Conservation (phyloP, 2,329 filamentous ascomycete species). For the Colletotrichum magnum region DNA sequence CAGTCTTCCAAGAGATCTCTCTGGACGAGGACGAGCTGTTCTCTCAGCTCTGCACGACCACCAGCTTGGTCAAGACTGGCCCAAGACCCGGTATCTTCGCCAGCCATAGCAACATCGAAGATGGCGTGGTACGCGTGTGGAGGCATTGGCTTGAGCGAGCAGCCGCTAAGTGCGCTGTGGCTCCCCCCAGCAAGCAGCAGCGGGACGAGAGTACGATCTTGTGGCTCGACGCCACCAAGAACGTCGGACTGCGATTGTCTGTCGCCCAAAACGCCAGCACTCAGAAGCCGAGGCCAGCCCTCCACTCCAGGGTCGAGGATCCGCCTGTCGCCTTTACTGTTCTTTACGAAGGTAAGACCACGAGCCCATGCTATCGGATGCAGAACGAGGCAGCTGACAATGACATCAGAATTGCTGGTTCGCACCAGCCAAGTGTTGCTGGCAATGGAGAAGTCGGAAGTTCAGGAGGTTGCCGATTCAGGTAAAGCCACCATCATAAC, state of each 20-base stretch:
- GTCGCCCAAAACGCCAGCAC: slow-evolving; percentile 57
- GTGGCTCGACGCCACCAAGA: slow-evolving; percentile 76
- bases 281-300: slow-evolving; percentile 63
- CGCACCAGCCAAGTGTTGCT: slow-evolving; percentile 74
- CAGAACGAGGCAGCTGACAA: slow-evolving; percentile 33
- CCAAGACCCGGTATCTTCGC: slow-evolving; percentile 73
- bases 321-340: slow-evolving; percentile 78
- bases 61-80: slow-evolving; percentile 77
- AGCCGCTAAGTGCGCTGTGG: slow-evolving; percentile 61
- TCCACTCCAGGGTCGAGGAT: slow-evolving; percentile 73
- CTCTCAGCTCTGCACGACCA: slow-evolving; percentile 78
- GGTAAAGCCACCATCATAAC: slow-evolving; percentile 79
- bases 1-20: slow-evolving; percentile 71
- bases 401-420: slow-evolving; percentile 75
- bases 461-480: slow-evolving; percentile 70
- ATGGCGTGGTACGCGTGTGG: slow-evolving; percentile 79
- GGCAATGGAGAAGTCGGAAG: slow-evolving; percentile 74
- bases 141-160: slow-evolving; percentile 76
- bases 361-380: not conserved
- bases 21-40: slow-evolving; percentile 81
- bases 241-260: slow-evolving; percentile 78
- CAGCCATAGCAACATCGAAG: slow-evolving; percentile 75
- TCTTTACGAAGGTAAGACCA: slow-evolving; percentile 76
- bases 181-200: slow-evolving; percentile 34
- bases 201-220: slow-evolving; percentile 60